Evolutionary conservation across 192 early-diverging fungal genomes (phyloP), one percentile per base, ranked within the genome.

Genomic region (Backusella mclennaniae): DNA sequence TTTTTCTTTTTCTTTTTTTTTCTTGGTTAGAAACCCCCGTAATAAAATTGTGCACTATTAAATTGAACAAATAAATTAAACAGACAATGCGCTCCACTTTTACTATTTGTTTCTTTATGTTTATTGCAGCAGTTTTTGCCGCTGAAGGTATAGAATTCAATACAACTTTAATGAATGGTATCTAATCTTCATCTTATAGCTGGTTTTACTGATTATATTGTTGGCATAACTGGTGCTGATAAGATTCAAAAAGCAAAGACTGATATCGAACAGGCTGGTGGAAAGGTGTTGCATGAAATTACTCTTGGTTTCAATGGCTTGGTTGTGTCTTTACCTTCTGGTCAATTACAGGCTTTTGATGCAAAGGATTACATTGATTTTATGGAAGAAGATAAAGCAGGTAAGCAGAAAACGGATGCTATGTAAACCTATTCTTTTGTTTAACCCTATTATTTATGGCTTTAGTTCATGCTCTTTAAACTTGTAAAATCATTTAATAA

Each of bases 281-380:
- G 80, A n/a, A 66, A 70, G n/a, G 53, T 81, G 14, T 38, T 66
- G n/a, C 63, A 71, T 42, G 66, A 81, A 26, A 74, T 77, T 15
- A 77, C 35, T 5, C 44, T 66, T 35, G 80, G 80, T 11, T 42
- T 69, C 19, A 74, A 76, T 21, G 76, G 72, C 15, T 63, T 81
- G 31, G 52, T 73, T 66, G 73, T 81, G 6, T 73, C 70, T 21
- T 49, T 81, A 9, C 80, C 80, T 26, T 53, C 76, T 23, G 72
- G 66, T 23, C 44, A 70, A 29, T 49, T 74, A 41, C 73, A 44
- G 23, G 35, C 76, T 5, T 67, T 81, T 66, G 80, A 74, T 33
- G 36, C 5, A 19, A 81, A 81, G 23, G 76, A 81, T 26, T 81
- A 81, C 35, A 56, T 81, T 33, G 76, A 81, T 8, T 81, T 77